Conservation (phyloP, 306 rosid genomes). For the Coriaria nepalensis region DNA sequence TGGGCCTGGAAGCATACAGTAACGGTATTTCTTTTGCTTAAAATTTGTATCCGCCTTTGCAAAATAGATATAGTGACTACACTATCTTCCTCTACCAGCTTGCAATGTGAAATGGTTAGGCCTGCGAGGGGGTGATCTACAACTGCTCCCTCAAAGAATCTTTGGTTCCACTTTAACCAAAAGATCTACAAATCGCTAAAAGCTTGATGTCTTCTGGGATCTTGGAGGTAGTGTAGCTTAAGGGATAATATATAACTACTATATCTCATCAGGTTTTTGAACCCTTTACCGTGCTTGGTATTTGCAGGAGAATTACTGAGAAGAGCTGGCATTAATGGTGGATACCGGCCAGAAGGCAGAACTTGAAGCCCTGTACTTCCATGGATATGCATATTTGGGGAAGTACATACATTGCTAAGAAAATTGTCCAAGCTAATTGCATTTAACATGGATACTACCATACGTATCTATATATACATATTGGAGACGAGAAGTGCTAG, state of each 20-base stretch:
- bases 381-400: slow-evolving; percentile 59
- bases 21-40: slow-evolving; percentile 35
- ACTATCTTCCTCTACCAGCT: slow-evolving; percentile 31
- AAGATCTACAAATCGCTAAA: slow-evolving; percentile 69
- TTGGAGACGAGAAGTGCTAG: too few relatives aligned
- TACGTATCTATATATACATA: too few relatives aligned
- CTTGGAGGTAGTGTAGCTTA: slow-evolving; percentile 37
- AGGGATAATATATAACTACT: not conserved
- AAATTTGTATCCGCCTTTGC: not conserved
- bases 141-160: slow-evolving; percentile 51
- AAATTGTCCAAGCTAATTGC: slow-evolving; percentile 71
- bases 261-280: too few relatives aligned
- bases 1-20: slow-evolving; percentile 89
- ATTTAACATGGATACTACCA: slow-evolving; percentile 11
- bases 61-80: not conserved
- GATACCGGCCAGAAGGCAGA: slow-evolving; percentile 57
- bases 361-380: slow-evolving; percentile 71
- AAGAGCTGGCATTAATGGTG: slow-evolving; percentile 63
- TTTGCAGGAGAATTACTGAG: slow-evolving; percentile 60
- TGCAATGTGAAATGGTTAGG: slow-evolving; percentile 88
- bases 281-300: not conserved
- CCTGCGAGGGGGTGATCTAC: slow-evolving; percentile 51
- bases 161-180: slow-evolving; percentile 45
- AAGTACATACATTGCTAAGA: slow-evolving; percentile 69
- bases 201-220: slow-evolving; percentile 64